Base-by-base conservation (phyloP, 2,329 filamentous ascomycete genomes). In the Sclerotinia glacialis region DNA sequence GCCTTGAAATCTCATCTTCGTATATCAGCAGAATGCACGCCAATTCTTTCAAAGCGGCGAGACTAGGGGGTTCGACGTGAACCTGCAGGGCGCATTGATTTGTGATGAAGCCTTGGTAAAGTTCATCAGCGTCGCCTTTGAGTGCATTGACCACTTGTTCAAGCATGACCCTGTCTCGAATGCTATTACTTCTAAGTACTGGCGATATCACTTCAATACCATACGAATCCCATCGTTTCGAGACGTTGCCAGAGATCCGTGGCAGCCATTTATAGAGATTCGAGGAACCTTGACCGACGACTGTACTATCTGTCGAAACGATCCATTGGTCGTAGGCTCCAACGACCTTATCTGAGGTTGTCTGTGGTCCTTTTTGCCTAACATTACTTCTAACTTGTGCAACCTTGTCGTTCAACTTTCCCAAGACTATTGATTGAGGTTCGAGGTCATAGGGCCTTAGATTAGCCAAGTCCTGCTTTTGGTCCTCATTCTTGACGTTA, bases 11-110 rank as follows among this genome's bases (percentile, higher is more conserved):
- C 26, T 72, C 67, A 16, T 73, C 67, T 65, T 75, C 72, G 56
- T 72, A 75, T n/a, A 75, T 56, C 2, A 75, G 12, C 12, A 74
- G 49, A 12, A 75, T 58, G 3, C 65, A n/a, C 1, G 72, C 72
- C 7, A 74, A 68, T 40, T 69, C 69, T 64, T 71, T 68, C 28
- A 71, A 34, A 8, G 69, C 67, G 12, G 62, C 55, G 1, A 71
- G 31, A 37, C 69, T 47, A 3, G 71, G 72, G 6, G 69, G 70
- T 67, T 71, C 65, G 21, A 74, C 52, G 44, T 74, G 71, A 26
- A 74, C 72, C 49, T 73, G 72, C 2, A 74, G 59, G 21, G 69
- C 70, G 37, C 72, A 74, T 67, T 73, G 71, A 50, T 73, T 73
- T 18, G 71, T 74, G 37, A 72, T 70, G 40, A 74, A 74, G 14